A percentile compares a stretch with the other conserved stretches of the same genome.
These are phyloP conservation scores for Helotiales sp. DNA, from an alignment of 2,329 filamentous ascomycete genomes.

Conservation along the genomic window DNA sequence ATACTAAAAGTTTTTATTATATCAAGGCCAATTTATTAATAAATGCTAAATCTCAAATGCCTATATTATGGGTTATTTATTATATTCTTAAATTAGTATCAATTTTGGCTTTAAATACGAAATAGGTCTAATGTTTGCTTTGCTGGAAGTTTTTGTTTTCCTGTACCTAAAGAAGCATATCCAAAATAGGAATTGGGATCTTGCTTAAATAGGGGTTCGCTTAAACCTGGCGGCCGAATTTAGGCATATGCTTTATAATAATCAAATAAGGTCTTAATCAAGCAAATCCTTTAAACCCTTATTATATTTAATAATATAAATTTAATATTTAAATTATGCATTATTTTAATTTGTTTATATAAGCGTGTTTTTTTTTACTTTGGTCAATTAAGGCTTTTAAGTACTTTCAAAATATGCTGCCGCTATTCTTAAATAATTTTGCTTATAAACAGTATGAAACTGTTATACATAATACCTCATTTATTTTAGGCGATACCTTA, in stretches of 20 bases:
- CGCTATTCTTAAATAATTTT: background rate
- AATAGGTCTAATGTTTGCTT: background rate
- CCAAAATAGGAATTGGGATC: background rate
- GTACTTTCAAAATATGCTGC: background rate
- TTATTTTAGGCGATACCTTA: background rate
- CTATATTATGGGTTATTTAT: background rate
- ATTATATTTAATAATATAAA: background rate
- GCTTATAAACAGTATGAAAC: background rate
- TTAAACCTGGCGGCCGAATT: background rate
- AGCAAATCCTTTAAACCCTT: background rate
- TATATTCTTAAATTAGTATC: background rate
- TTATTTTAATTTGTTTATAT: background rate
- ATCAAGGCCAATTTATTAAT: conserved; percentile 3
- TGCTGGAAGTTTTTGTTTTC: background rate
- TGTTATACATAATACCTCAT: background rate
- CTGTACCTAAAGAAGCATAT: background rate
- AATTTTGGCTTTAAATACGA: background rate
- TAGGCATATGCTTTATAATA: background rate
- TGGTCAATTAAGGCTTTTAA: background rate
- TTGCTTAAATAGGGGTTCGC: background rate
- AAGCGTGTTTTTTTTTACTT: background rate
- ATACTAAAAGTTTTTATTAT: background rate
- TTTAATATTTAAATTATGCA: background rate
- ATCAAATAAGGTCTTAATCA: background rate
- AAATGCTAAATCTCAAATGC: conserved; percentile 20